Evolutionary conservation across 257 asterid species (phyloP).

Genomic region (Nicotiana otophora): DNA sequence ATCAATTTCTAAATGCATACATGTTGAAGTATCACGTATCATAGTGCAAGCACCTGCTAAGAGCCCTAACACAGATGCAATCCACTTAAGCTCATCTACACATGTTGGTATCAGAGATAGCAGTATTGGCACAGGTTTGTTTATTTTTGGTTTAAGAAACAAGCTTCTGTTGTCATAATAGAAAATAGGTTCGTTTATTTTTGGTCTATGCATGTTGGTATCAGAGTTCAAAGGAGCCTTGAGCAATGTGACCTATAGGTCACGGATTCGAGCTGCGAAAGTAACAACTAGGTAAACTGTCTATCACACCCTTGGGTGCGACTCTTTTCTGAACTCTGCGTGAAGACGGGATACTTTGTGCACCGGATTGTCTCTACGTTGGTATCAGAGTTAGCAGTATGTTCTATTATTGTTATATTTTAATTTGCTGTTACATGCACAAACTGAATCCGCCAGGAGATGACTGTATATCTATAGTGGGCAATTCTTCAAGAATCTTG

Average conservation of each 20-base stretch:
- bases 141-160: background rate
- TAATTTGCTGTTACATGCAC: background rate
- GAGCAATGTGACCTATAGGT: too few species aligned
- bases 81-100: constrained; percentile 69
- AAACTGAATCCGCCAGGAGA: constrained; percentile 46
- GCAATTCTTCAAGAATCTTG: constrained; percentile 59
- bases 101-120: constrained; percentile 39
- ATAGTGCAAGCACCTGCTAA: constrained; percentile 49
- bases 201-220: too few species aligned
- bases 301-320: too few species aligned
- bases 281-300: too few species aligned
- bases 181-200: too few species aligned
- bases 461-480: constrained; percentile 86
- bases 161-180: background rate
- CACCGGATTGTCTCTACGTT: too few species aligned
- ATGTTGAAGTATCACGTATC: constrained; percentile 42
- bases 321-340: too few species aligned
- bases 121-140: constrained; percentile 55
- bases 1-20: constrained; percentile 43
- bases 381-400: too few species aligned
- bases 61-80: constrained; percentile 90
- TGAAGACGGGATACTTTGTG: too few species aligned
- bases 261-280: too few species aligned
- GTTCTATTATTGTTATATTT: background rate
- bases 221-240: too few species aligned